Evolutionary conservation across 345 rosid genomes (phyloP), one percentile per base, ranked within the genome.

Genomic region (Eucalyptus regnans): DNA sequence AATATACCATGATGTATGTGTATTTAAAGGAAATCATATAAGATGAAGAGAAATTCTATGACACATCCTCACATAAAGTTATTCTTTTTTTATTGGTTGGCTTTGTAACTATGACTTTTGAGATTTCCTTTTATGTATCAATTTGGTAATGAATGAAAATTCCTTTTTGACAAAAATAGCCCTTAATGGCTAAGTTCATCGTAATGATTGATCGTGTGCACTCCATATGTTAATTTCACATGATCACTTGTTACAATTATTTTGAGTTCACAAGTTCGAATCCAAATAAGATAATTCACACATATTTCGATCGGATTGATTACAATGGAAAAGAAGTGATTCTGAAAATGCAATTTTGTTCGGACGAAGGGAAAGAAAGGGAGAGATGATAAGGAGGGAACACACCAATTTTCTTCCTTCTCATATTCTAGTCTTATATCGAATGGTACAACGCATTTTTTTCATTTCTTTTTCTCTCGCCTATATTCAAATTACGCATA

Each of bases 131-230:
- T 52, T 7, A 52, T 52, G 0, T 52, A 20, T 52, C 1, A 20
- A 20, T 20, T 52, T 52, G 25, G 0, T 52, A 18, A 52, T 18
- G 58, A 52, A 52, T 52, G 4, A 0, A 52, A 52, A 52, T 52
- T 18, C 20, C 25, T 52, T 20, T 52, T 52, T 52, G 23, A 52
- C 10, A 1, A 52, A 52, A 52, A 7, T 18, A 52, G 1, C 1
- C 58, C 9, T 52, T 2, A 18, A 52, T 52, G 18, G 2, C 2
- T 16, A 9, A 23, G 0, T 8, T 20, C 7, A 68, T 33, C 11
- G 6, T 31, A 68, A 68, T 0, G 12, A 31, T 68, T 33, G 2
- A 71, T 33, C 0, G 2, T 5, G 4, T 9, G 25, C 3, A 0
- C 7, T 33, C 5, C 12, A 9, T 37, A 71, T 7, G 7, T 17